Evolutionary conservation across 2,329 filamentous ascomycete species (phyloP), one percentile per base, ranked within the genome.

Genomic region (Bertia moriformis): DNA sequence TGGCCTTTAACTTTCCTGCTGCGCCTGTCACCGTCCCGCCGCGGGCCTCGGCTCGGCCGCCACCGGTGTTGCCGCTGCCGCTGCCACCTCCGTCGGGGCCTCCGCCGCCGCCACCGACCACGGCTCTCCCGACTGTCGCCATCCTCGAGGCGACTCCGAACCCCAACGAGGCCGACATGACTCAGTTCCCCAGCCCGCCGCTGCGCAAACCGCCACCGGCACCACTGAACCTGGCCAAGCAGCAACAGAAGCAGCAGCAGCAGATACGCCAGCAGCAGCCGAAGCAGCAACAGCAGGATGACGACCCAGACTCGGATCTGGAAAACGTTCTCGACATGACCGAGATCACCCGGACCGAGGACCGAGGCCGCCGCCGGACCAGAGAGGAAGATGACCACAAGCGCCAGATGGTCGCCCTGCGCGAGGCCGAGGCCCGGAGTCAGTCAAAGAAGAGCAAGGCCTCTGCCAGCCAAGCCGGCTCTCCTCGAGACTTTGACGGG

Each of bases 301-400:
- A 50, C 2, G 71, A 76, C 24, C 78, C 79, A 0, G 84, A 85
- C 43, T 88, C 84, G 0, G 87, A 93, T 45, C 89, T 88, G 47
- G 85, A 91, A 42, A 82, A 88, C 45, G 69, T 83, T 24, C 59
- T 86, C 12, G 79, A 84, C 44, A 75, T 79, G 3, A 70, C 79
- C 35, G 78, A 82, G 45, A 63, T 78, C 38, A 63, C 69, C 0
- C 54, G 60, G 4, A 60, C 69, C 24, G 60, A 45, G 10, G 64
- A 71, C 12, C 72, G 88, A 44, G 89, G 87, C 5, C 73, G 87
- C 42, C 71, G 85, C 48, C 84, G 82, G 56, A 94, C 87, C 2
- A 73, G 88, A 39, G 86, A 89, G 55, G 85, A 94, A 44, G 88
- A 95, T 50, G 86, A 95, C 48, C 69, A 70, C 40, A 73, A 85